Evolutionary conservation across 768 basidiomycete species (phyloP).

Genomic region (Boletus barrowsii): DNA sequence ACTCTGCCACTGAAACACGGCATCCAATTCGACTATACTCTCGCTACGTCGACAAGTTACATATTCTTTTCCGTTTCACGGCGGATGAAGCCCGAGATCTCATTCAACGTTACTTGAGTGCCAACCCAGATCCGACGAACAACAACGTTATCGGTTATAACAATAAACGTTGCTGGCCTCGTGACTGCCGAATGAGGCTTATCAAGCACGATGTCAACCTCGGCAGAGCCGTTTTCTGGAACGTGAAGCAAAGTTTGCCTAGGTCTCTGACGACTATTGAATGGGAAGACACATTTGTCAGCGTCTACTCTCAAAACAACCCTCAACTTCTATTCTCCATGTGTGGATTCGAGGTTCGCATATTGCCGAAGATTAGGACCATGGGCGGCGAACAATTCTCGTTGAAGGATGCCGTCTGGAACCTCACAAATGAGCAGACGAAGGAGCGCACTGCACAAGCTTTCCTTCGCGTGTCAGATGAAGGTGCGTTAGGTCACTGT

Average conservation of each 20-base stretch:
- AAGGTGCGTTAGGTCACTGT: conserved; percentile 45
- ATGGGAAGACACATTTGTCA: conserved; percentile 98
- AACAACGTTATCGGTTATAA: conserved; percentile 99
- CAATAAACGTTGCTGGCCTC: conserved; percentile 99
- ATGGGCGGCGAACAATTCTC: conserved; percentile 97
- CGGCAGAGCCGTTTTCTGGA: conserved; percentile 98
- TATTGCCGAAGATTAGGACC: conserved; percentile 93
- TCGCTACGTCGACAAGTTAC: conserved; percentile 91
- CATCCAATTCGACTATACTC: conserved; percentile 99
- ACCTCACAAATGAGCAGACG: conserved; percentile 92
- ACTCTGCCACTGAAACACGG: conserved; percentile 90
- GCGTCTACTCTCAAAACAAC: conserved; percentile 96
- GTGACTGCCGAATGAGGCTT: conserved; percentile 97
- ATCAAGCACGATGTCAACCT: conserved; percentile 99
- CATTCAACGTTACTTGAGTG: conserved; percentile 95
- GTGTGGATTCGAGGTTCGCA: conserved; percentile 98
- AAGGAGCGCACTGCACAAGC: conserved; percentile 98
- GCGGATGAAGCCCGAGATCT: conserved; percentile 97
- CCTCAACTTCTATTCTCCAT: conserved; percentile 97
- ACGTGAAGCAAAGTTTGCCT: conserved; percentile 95
- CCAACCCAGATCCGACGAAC: conserved; percentile 97
- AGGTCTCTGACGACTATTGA: conserved; percentile 97
- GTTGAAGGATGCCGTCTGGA: conserved; percentile 94
- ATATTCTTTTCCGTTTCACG: conserved; percentile 96
- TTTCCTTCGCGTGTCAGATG: conserved; percentile 95